Base-by-base conservation (phyloP, 345 rosid species). In the Citrus australasica region DNA sequence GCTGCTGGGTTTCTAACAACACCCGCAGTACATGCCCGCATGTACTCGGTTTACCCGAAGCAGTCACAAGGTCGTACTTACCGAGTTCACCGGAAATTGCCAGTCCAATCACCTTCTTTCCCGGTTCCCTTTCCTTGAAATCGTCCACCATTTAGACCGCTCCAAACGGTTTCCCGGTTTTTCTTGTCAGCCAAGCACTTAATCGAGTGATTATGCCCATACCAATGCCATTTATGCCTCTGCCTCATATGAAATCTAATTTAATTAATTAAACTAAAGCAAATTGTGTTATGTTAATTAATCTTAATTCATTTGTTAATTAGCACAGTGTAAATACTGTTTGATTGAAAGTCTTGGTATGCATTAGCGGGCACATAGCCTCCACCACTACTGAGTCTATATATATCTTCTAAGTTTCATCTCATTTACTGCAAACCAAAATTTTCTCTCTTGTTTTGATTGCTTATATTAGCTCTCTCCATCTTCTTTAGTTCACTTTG, bases 11-110 rank as follows among this genome's bases (percentile, higher is more conserved):
- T 77, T 30, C 27, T 2, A 77, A 68, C 69, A 70, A 53, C 82
- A 79, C 56, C 76, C 82, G 71, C 37, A 37, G 74, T 67, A 77
- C 81, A 74, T 69, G 81, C 81, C 73, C 64, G 68, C 83, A 79
- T 80, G 83, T 77, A 74, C 76, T 67, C 76, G 0, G 76, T 42
- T 70, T 64, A 13, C 63, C 33, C 28, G 32, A 21, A n/a, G 46
- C 28, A 62, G 55, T 59, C 76, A 71, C 59, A 51, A 19, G 63
- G 27, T 60, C 48, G 27, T 76, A 76, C 69, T 73, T 72, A 24
- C 37, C 71, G 66, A 65, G 19, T 55, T 71, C 42, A 58, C 63
- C 27, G 68, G 63, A 82, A 30, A 68, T 79, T 79, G 42, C 70
- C 82, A 22, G 53, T 69, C 76, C 73, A 55, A 55, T 75, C 35